Conservation (phyloP, 352 stramenopile species). For the Pythium brassicae region DNA sequence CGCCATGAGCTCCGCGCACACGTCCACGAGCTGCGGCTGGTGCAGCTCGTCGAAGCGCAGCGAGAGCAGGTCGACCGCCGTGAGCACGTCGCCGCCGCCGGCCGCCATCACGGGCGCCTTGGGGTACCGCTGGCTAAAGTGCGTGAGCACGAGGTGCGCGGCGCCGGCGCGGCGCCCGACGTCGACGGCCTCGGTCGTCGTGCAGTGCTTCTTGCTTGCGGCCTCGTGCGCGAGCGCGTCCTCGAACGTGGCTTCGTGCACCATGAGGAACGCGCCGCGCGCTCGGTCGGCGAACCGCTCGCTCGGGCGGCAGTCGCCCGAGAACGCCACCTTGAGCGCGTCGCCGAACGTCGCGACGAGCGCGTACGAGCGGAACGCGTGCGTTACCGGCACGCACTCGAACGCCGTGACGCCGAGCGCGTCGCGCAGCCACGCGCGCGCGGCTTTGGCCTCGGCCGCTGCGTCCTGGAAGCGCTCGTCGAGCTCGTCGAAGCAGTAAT, state of each 20-base stretch:
- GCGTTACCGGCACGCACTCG: conserved; percentile 77
- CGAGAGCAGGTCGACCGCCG: conserved; percentile 74
- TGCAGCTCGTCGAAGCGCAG: conserved; percentile 60
- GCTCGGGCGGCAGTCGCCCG: conserved; percentile 93
- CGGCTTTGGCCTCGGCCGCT: conserved; percentile 27
- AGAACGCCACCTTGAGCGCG: conserved; percentile 89
- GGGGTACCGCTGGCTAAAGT: conserved; percentile 92
- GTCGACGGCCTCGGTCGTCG: conserved; percentile 88
- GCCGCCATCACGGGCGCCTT: conserved; percentile 57
- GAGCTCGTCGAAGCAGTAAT: conserved; percentile 79
- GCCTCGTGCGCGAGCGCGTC: conserved; percentile 91
- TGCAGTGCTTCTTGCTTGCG: conserved; percentile 93
- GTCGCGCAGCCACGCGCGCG: conserved; percentile 31
- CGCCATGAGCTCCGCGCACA: conserved; percentile 57
- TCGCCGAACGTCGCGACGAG: conserved; percentile 73
- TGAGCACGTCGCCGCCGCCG: conserved; percentile 43
- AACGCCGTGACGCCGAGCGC: conserved; percentile 43
- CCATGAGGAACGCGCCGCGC: conserved; percentile 82
- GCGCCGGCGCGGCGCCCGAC: conserved; percentile 76
- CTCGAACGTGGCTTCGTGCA: conserved; percentile 98
- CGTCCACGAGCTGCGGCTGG: conserved; percentile 56
- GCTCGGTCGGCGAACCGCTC: conserved; percentile 47
- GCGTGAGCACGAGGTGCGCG: conserved; percentile 91
- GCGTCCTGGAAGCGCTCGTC: conserved; percentile 31
- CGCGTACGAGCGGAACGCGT: conserved; percentile 90